Base-by-base conservation (phyloP, 2,329 filamentous ascomycete species). In the Monosporascus sp. region DNA sequence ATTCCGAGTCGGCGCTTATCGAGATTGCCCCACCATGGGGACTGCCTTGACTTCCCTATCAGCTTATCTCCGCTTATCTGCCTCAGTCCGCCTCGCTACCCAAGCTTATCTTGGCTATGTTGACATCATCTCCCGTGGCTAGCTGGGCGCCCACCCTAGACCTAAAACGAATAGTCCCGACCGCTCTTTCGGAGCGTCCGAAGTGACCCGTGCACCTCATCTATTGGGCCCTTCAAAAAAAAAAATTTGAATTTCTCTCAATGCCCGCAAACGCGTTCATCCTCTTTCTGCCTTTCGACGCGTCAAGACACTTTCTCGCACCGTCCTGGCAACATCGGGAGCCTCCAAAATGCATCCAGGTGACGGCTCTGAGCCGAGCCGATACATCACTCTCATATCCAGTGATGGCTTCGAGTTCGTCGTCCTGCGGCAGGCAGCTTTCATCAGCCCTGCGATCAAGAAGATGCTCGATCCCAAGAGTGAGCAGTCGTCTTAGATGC, bases 301-400 rank as follows among this genome's bases (percentile, higher is more conserved):
- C 15, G 25, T 53, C 47, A 52, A 49, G 49, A 44, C 48, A 49
- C 46, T 48, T 37, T 52, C 55, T 49, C 53, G 59, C 52, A 20
- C 24, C 48, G 52, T 48, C 20, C 22, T 24, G 22, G 22, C 3
- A 3, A 3, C 22, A 24, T 24, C 22, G 22, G 22, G 22, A 24
- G 22, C 22, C 22, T 48, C 54, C 50, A 60, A 59, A 24, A 67
- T 66, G 63, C 56, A 58, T 44, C 49, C 53, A 31, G 55, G 60
- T 49, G 50, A 46, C 27, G 50, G 48, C 27, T 37, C 48, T 2
- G 49, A 37, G 17, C 51, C 41, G 8, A 82, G 80, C 70, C 84
- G 89, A 65, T 92, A 90, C 70, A 81, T 92, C 59, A 92, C 89
- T 5, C 81, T 93, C 50, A 78, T 91, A 43, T 90, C 88, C 1